Evolutionary conservation across 2,329 filamentous ascomycete species (phyloP).

Genomic region (Fusarium concolor): DNA sequence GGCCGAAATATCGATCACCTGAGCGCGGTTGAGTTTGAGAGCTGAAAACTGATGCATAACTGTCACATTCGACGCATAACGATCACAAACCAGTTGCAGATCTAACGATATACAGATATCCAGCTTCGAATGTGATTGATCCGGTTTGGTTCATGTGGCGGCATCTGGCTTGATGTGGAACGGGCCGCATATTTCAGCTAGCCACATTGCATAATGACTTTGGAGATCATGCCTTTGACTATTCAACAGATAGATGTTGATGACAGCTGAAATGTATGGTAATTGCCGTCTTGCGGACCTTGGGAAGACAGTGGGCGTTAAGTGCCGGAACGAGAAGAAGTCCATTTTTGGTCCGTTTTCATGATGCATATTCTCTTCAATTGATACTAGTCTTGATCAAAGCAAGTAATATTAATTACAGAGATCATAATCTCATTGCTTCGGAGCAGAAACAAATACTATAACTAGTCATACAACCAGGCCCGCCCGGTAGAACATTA

Average conservation of each 20-base stretch:
- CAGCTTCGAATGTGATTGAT: background rate
- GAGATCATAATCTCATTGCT: background rate
- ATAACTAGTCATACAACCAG: constrained; percentile 35
- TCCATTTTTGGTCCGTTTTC: no score
- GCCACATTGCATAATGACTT: background rate
- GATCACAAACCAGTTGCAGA: no score
- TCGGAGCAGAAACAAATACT: constrained; percentile 9
- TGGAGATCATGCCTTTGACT: no score
- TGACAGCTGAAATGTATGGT: no score
- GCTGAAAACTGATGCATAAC: background rate
- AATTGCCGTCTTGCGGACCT: no score
- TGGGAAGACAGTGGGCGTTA: no score
- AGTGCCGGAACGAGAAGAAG: no score
- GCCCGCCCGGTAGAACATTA: constrained; percentile 18
- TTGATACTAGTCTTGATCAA: background rate
- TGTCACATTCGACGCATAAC: background rate
- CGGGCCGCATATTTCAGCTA: background rate
- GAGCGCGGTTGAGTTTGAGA: background rate
- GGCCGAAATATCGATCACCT: background rate
- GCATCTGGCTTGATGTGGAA: background rate
- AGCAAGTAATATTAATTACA: background rate
- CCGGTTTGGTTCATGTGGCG: background rate
- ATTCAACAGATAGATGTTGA: no score
- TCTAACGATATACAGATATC: rapidly evolving
- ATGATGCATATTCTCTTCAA: no score